These are phyloP conservation scores for Przewalskia tangutica DNA, from an alignment of 257 asterid genomes.

Conservation along the genomic window DNA sequence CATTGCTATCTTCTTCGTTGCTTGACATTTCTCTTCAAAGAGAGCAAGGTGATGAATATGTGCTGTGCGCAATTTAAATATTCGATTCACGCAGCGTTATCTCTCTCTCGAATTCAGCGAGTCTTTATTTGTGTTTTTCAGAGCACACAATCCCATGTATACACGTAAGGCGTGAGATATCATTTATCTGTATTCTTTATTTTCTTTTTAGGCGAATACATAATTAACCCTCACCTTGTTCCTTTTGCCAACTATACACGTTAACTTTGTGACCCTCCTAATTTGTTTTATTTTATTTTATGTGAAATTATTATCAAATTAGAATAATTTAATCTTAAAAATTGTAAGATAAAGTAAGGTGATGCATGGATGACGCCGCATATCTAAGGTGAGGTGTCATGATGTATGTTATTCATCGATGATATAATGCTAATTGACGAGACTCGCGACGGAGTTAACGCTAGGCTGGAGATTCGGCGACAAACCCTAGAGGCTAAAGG, in stretches of 20 bases:
- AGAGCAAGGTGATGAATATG: neutral
- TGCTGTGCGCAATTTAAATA: neutral
- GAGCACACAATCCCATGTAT: neutral
- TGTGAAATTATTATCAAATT: no score
- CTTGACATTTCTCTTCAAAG: slow-evolving; percentile 27
- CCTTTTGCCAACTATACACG: neutral
- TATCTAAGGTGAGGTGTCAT: no score
- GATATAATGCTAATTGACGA: no score
- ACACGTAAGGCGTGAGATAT: neutral
- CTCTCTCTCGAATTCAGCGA: neutral
- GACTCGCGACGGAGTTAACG: no score
- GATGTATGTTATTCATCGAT: no score
- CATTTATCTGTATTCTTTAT: neutral
- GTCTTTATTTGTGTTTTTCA: neutral
- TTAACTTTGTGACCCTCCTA: neutral
- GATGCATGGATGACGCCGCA: no score
- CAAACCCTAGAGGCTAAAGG: no score
- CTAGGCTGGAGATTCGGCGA: no score
- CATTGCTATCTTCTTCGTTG: slow-evolving; percentile 48
- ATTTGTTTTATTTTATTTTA: no score
- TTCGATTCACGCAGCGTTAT: neutral
- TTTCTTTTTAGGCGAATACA: neutral
- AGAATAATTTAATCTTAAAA: no score
- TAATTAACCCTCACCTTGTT: neutral
- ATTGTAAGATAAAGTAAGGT: no score